These are phyloP conservation scores for Mortierella sp. DNA, from an alignment of 371 early-diverging fungal species.

Conservation along the genomic window DNA sequence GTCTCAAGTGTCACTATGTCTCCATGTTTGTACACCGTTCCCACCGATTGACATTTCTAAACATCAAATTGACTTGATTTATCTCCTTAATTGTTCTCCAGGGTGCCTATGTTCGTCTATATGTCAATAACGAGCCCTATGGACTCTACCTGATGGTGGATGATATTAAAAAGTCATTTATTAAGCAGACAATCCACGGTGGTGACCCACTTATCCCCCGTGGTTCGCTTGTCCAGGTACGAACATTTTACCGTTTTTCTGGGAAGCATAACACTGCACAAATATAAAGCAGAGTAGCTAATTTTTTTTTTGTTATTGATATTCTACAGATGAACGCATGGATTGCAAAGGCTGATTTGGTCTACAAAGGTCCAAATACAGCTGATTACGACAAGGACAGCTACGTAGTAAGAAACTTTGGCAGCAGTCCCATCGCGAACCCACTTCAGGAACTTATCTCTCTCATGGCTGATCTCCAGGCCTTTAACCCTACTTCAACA, in stretches of 20 bases:
- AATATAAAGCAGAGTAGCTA: neutral
- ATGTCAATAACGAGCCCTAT: slow-evolving; percentile 62
- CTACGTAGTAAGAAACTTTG: slow-evolving; percentile 25
- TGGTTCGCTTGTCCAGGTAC: slow-evolving; percentile 38
- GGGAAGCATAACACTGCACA: too few relatives aligned
- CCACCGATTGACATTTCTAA: neutral
- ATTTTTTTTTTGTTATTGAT: slow-evolving; percentile 3
- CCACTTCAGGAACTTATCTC: slow-evolving; percentile 35
- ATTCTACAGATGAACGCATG: slow-evolving; percentile 43
- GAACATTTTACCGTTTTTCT: neutral
- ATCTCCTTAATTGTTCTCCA: neutral
- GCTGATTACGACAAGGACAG: slow-evolving; percentile 16
- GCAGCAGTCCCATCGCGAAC: slow-evolving; percentile 16
- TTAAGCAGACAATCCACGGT: slow-evolving; percentile 59
- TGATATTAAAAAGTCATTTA: slow-evolving; percentile 62
- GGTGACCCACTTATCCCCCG: slow-evolving; percentile 18
- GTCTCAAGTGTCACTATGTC: too few relatives aligned
- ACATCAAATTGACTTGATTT: neutral
- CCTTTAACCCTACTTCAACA: slow-evolving; percentile 33
- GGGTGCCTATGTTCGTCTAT: slow-evolving; percentile 65
- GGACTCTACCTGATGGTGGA: slow-evolving; percentile 68
- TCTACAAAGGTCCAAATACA: slow-evolving; percentile 35
- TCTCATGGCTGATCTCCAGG: slow-evolving; percentile 42
- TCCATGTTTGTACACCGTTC: too few relatives aligned
- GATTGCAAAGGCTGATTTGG: slow-evolving; percentile 25